These are phyloP conservation scores for Tieghemiomyces parasiticus DNA, from an alignment of 192 early-diverging fungal genomes.

Conservation along the genomic window DNA sequence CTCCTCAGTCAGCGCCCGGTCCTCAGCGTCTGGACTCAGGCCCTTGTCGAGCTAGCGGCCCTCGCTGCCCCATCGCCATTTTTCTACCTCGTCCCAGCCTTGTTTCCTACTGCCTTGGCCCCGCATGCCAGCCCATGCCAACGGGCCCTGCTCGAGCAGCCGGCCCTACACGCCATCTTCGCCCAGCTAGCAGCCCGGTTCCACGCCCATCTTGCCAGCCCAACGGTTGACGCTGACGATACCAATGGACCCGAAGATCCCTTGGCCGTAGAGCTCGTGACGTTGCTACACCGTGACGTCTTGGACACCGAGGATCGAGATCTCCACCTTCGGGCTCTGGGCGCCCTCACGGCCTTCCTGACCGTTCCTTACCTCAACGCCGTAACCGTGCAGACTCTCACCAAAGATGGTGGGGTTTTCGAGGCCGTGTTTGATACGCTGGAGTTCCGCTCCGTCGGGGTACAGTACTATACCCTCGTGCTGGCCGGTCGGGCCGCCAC, in stretches of 20 bases:
- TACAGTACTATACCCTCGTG: not conserved
- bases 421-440: not conserved
- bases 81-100: not conserved
- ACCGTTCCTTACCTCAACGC: not conserved
- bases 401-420: not conserved
- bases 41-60: not conserved
- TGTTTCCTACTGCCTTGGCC: not conserved
- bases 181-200: not conserved
- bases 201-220: not conserved
- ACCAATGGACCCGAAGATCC: not conserved
- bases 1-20: too few species aligned
- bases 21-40: not conserved
- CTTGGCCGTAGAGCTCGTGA: not conserved
- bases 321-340: not conserved
- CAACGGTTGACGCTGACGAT: not conserved
- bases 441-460: not conserved
- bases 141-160: not conserved
- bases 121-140: not conserved
- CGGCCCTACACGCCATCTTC: not conserved
- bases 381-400: not conserved
- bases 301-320: not conserved
- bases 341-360: not conserved
- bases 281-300: not conserved
- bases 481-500: not conserved
- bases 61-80: not conserved